phyloP scores from a whole-genome alignment of 2,329 filamentous ascomycete species.

The Arthrobotrys musiformis region DNA sequence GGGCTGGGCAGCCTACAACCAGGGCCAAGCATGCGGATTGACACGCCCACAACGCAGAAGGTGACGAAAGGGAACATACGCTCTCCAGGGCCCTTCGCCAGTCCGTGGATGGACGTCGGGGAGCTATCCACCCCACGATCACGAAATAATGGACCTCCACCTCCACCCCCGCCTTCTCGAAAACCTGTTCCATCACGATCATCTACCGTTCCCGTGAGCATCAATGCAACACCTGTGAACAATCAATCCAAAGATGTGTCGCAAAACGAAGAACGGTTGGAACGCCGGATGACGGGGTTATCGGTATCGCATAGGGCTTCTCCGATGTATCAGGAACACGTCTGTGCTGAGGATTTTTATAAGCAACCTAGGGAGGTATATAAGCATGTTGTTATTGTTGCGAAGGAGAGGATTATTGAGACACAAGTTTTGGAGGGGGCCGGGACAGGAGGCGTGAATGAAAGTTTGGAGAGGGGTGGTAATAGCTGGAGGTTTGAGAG shows the following conservation, averaged over 20 bases:
- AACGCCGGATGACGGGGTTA: not conserved
- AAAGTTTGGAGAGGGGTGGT: not conserved
- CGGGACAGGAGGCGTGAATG: not conserved
- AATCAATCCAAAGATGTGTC: not conserved
- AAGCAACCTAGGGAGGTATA: slow-evolving; percentile 14
- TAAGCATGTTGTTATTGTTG: slow-evolving; percentile 19
- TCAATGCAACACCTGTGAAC: not conserved
- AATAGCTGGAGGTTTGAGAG: slow-evolving; percentile 39
- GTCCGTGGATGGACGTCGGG: not conserved
- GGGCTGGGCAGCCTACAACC: not conserved
- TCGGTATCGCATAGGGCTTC: not conserved
- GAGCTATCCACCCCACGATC: not conserved
- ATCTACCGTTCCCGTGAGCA: not conserved
- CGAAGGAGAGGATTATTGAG: not conserved
- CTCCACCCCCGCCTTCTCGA: too few species aligned
- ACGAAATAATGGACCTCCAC: not conserved
- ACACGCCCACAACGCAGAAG: not conserved
- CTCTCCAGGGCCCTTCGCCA: not conserved
- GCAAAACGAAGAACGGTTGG: not conserved
- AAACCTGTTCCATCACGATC: not conserved
- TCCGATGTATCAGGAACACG: slow-evolving; percentile 36
- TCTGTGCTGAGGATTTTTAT: slow-evolving; percentile 44
- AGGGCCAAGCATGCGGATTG: not conserved
- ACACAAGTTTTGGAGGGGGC: not conserved
- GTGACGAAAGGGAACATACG: not conserved